These are phyloP conservation scores for Glycine soja DNA, from an alignment of 306 rosid species.

Conservation along the genomic window DNA sequence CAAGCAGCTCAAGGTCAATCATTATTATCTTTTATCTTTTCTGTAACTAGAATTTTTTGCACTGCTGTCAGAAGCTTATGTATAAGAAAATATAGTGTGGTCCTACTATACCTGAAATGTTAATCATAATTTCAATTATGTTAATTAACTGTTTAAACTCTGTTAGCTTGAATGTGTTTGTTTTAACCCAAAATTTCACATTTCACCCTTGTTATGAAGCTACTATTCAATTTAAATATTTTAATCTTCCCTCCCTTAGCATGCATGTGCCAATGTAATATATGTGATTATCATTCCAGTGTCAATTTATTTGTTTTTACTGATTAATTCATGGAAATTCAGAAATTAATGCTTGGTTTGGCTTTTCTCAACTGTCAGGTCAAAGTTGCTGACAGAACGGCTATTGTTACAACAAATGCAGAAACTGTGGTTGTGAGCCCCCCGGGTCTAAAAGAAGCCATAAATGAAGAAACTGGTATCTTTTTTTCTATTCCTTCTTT, in stretches of 20 bases:
- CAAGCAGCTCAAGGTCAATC: slow-evolving; percentile 87
- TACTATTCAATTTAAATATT: slow-evolving; percentile 13
- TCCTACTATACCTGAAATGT: slow-evolving; percentile 29
- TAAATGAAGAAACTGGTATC: slow-evolving; percentile 76
- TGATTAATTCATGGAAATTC: not conserved
- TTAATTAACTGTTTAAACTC: not conserved
- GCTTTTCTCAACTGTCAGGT: slow-evolving; percentile 60
- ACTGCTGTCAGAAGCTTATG: slow-evolving; percentile 15
- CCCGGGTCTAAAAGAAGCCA: slow-evolving; percentile 81
- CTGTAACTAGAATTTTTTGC: slow-evolving; percentile 11
- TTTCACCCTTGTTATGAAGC: slow-evolving; percentile 29
- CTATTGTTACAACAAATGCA: slow-evolving; percentile 76
- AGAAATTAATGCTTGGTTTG: slow-evolving; percentile 19
- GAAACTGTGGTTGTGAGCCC: slow-evolving; percentile 89
- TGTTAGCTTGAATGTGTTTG: slow-evolving; percentile 1
- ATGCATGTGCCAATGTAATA: slow-evolving; percentile 24
- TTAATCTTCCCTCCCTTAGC: slow-evolving; percentile 8
- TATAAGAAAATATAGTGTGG: not conserved
- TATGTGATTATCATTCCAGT: not conserved
- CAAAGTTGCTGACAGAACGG: slow-evolving; percentile 79
- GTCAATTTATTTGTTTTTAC: not conserved
- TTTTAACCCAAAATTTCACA: slow-evolving; percentile 18
- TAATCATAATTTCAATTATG: slow-evolving; percentile 13
- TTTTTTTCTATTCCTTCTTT: not conserved
- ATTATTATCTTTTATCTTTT: not conserved